phyloP scores from a whole-genome alignment of 108 stramenopile genomes.

The Skeletonema menzelii region DNA sequence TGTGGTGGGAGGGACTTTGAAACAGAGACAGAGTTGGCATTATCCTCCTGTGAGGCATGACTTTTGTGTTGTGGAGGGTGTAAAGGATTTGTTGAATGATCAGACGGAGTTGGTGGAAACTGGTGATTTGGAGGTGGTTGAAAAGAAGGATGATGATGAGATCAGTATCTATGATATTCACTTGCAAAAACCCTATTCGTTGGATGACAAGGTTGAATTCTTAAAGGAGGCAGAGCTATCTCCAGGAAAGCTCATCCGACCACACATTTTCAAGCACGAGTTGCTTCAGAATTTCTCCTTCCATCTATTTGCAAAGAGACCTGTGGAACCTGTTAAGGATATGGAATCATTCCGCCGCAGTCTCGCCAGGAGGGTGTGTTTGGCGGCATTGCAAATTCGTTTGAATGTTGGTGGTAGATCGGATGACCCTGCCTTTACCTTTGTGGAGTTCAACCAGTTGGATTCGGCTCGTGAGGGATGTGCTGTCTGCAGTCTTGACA shows the following conservation, averaged over 20 bases:
- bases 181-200: constrained; percentile 65
- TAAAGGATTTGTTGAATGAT: constrained; percentile 40
- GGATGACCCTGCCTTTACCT: constrained; percentile 95
- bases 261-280: constrained; percentile 92
- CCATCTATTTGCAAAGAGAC: constrained; percentile 96
- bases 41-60: constrained; percentile 90
- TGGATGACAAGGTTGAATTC: constrained; percentile 84
- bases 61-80: constrained; percentile 65
- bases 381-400: constrained; percentile 95
- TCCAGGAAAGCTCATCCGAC: constrained; percentile 73
- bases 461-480: constrained; percentile 97
- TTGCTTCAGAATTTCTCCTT: constrained; percentile 92
- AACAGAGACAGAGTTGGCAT: constrained; percentile 89
- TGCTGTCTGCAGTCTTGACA: constrained; percentile 95
- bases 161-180: constrained; percentile 80
- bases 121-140: constrained; percentile 13
- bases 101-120: constrained; percentile 7
- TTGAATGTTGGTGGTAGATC: constrained; percentile 91
- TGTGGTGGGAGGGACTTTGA: constrained; percentile 75
- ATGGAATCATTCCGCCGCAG: constrained; percentile 83
- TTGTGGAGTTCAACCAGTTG: constrained; percentile 97
- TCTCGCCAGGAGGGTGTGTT: constrained; percentile 88
- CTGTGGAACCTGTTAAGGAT: constrained; percentile 89
- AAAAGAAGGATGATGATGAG: constrained; percentile 38
- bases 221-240: constrained; percentile 63